Base-by-base conservation (phyloP, 2,329 filamentous ascomycete genomes). In the Xylariomycetidae sp. region DNA sequence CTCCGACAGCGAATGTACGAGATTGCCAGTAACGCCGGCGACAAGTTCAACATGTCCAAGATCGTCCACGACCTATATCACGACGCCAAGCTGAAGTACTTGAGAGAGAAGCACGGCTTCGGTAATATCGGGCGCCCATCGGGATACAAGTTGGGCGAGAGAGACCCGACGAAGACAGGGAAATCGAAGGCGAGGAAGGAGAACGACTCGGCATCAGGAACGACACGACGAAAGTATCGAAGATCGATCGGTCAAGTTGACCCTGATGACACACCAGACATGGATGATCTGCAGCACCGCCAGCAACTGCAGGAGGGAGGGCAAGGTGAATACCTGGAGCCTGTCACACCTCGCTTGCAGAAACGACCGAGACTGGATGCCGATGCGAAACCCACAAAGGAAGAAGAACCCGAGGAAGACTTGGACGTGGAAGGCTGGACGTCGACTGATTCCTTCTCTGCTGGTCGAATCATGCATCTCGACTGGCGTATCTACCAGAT, bases 111-210 rank as follows among this genome's bases (percentile, higher is more conserved):
- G 54, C 68, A 70, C 37, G 74, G 74, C 0, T 75, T 69, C 38
- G 70, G 72, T 30, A 77, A 72, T 41, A 77, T 78, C 6, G 74
- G 74, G 6, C 62, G 74, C 1, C 74, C 74, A 0, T 72, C 70
- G 3, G 55, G 55, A 16, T 25, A 57, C 38, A 58, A 57, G 34
- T 41, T 59, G 5, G 65, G 64, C 4, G 63, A 66, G 41, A 69
- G 63, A 40, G 58, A 60, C 14, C 46, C 48, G 6, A 46, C 48
- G 20, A 51, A 53, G 45, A 37, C 41, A 8, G 34, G 43, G 13
- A 61, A 57, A 37, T 34, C 38, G 5, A 58, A 53, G 36, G 33
- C 43, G 3, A 55, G 54, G 40, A 50, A 48, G 27, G 51, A 56
- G 28, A 25, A 41, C 2, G 30, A 28, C 6, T 41, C 38, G 5